Evolutionary conservation across 352 stramenopile genomes (phyloP).

Genomic region (Phytophthora vignae): DNA sequence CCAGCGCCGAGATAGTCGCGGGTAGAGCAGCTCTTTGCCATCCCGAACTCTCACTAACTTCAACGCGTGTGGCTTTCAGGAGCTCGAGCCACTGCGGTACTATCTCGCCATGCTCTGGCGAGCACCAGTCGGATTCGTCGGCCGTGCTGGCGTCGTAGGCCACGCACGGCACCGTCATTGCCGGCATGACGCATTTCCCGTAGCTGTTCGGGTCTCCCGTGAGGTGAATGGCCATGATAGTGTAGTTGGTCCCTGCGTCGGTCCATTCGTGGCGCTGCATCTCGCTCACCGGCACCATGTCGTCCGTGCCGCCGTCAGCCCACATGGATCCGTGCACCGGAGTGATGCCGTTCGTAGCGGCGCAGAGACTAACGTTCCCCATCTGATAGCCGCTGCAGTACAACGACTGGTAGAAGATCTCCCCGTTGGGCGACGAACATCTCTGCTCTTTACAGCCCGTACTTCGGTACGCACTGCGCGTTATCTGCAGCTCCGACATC

Average conservation of each 20-base stretch:
- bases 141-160: conserved; percentile 20
- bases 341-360: conserved; percentile 33
- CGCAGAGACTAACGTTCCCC: conserved; percentile 42
- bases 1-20: conserved; percentile 22
- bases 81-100: conserved; percentile 51
- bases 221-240: conserved; percentile 55
- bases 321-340: conserved; percentile 57
- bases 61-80: conserved; percentile 20
- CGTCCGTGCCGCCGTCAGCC: conserved; percentile 48
- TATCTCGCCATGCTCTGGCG: conserved; percentile 37
- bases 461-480: conserved; percentile 28
- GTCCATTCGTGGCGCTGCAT: conserved; percentile 48
- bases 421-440: conserved; percentile 45
- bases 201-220: conserved; percentile 47
- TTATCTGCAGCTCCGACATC: conserved; percentile 55
- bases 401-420: conserved; percentile 45
- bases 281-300: conserved; percentile 43
- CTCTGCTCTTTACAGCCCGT: conserved; percentile 42
- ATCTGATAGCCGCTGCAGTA: conserved; percentile 46
- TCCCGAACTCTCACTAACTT: conserved; percentile 13
- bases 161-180: conserved; percentile 57
- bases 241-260: conserved; percentile 27
- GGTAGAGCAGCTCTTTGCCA: conserved; percentile 33
- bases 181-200: conserved; percentile 48
- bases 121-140: conserved; percentile 37